Base-by-base conservation (phyloP, 495 filamentous ascomycete genomes). In the Oleoguttula mirabilis region DNA sequence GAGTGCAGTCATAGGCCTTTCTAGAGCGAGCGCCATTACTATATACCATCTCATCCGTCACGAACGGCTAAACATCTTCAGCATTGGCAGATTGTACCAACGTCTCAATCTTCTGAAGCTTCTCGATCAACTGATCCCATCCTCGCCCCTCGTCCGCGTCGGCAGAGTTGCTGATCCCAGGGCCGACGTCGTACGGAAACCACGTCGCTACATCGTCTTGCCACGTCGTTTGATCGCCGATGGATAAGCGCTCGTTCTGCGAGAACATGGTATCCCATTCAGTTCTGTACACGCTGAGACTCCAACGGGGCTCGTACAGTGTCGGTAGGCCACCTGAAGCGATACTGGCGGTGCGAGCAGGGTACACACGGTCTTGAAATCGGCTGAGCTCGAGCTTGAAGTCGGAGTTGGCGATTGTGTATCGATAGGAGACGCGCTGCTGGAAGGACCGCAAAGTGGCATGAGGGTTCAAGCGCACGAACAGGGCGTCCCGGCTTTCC, bases 281-380 rank as follows among this genome's bases (percentile, higher is more conserved):
- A 1, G 39, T 31, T 20, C 48, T 39, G 21, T 19, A 48, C 1
- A 57, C 34, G n/a, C 22, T 40, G 3, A 57, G n/a, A 25, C 33
- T 47, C 51, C 51, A 57, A 16, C 51, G 50, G 20, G 54, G 51
- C 33, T 57, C 51, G 25, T 45, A 32, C 3, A 47, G 20, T 21
- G 16, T 36, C 14, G 32, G 4, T 6, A 16, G 11, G 3, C 11
- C 31, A 3, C 16, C 16, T 10, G 16, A 7, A 3, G 37, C 19
- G 12, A 15, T 10, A 11, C 22, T 21, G 19, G 14, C 23, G 2
- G 0, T 10, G 6, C 23, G 21, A 11, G 22, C 24, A 20, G 14
- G 19, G 20, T 17, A 39, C 14, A 10, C 27, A 8, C 43, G 42
- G 22, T 48, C 27, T 20, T 56, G 50, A 22, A 49, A 45, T 12